Evolutionary conservation across 2,329 filamentous ascomycete genomes (phyloP).

Genomic region (Neoscytalidium dimidiatum): DNA sequence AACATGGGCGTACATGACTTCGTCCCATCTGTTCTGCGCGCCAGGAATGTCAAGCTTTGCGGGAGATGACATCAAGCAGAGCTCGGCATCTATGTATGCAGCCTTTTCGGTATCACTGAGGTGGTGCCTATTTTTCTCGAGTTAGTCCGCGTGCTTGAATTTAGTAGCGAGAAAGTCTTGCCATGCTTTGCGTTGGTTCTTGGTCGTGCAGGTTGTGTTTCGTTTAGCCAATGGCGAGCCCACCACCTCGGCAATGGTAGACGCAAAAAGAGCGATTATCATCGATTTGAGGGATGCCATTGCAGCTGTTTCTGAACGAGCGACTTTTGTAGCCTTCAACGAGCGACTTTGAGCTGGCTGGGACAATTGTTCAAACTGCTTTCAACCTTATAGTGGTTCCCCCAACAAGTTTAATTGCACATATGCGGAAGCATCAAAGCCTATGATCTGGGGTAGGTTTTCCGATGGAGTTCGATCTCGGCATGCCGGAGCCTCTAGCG

Average conservation of each 20-base stretch:
- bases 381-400: not conserved
- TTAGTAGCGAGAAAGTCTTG: not conserved
- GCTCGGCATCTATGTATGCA: slow-evolving; percentile 19
- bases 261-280: not conserved
- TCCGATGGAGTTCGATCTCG: not conserved
- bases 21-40: slow-evolving; percentile 16
- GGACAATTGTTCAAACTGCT: not conserved
- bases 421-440: not conserved
- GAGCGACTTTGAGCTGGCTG: not conserved
- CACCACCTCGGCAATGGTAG: not conserved
- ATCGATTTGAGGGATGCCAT: not conserved
- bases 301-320: not conserved
- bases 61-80: slow-evolving; percentile 16
- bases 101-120: slow-evolving; percentile 13
- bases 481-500: not conserved
- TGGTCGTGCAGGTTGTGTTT: not conserved
- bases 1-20: slow-evolving; percentile 15
- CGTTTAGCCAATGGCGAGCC: not conserved
- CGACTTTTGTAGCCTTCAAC: not conserved
- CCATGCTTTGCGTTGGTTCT: slow-evolving; percentile 10
- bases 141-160: not conserved
- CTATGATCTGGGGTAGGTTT: not conserved
- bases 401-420: not conserved
- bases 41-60: slow-evolving; percentile 5
- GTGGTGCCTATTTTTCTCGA: not conserved